Evolutionary conservation across 2,329 filamentous ascomycete species (phyloP), one percentile per base, ranked within the genome.

Genomic region (Neurospora crassa): DNA sequence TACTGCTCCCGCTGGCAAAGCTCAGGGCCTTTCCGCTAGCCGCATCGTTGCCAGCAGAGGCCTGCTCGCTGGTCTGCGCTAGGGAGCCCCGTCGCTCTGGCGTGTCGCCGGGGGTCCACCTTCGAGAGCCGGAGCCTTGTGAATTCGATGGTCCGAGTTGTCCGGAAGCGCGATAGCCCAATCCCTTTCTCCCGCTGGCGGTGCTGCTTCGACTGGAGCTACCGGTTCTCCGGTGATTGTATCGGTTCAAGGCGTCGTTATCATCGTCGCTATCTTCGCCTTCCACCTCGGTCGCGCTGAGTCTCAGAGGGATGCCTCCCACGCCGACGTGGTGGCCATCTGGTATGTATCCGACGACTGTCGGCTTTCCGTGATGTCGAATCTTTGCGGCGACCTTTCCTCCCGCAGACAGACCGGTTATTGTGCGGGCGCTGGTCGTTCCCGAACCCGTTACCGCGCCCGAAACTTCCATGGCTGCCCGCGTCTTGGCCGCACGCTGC

Each of bases 201-300:
- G 84, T 88, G 78, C 88, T 94, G 79, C 90, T 93, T 74, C 91
- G 86, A 24, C 91, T 91, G 76, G 91, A 94, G 79, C 91, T 94
- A 67, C 91, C 90, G 29, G 89, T 91, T 74, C 92, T 85, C 73
- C 89, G 88, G 81, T 94, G 91, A 74, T 89, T 85, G 81, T 86
- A 77, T 72, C 84, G 85, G 75, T 83, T 80, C 76, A 79, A 78
- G 69, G 80, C 78, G 42, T 82, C 82, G 59, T 91, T 90, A 68
- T 93, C 92, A 67, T 93, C 91, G 69, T 93, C 92, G 78, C 90
- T 93, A 76, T 94, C 93, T 75, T 91, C 94, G 75, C 92, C 93
- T 77, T 97, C 94, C 16, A 98, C 92, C 80, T 99, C 96, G 69
- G 92, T 96, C n/a, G 96, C 95, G 79, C 93, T 97, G 73, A 99